phyloP scores from a whole-genome alignment of 441 rosid species.

The Francoa sonchifolia region DNA sequence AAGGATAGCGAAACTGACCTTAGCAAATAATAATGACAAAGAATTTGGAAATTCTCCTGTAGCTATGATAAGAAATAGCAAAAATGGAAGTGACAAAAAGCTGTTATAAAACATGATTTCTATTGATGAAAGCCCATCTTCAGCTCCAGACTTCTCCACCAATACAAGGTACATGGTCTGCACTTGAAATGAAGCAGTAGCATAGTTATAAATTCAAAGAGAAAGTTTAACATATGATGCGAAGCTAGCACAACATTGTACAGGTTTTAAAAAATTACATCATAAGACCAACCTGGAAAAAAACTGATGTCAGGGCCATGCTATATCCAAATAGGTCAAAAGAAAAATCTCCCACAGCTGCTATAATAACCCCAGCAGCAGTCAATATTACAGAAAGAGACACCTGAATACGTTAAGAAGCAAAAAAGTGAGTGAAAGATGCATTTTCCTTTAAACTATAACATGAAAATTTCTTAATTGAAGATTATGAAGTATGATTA shows the following conservation, averaged over 20 bases:
- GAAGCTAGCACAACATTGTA: not conserved
- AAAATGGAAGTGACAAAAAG: constrained; percentile 78
- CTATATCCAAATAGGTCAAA: constrained; percentile 75
- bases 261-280: constrained; percentile 2
- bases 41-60: constrained; percentile 90
- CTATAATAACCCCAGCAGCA: constrained; percentile 77
- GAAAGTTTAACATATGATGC: not conserved
- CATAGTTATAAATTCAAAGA: constrained; percentile 4
- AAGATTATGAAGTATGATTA: not conserved
- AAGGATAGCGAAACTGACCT: constrained; percentile 40
- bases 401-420: constrained; percentile 40
- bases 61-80: constrained; percentile 57
- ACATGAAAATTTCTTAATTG: not conserved
- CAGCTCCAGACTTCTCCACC: constrained; percentile 93
- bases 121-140: constrained; percentile 81
- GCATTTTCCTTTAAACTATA: constrained; percentile 1
- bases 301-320: constrained; percentile 85
- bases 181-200: constrained; percentile 14
- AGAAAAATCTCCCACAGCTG: constrained; percentile 89
- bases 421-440: not conserved
- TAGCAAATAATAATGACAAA: constrained; percentile 52
- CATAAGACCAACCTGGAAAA: constrained; percentile 61
- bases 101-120: constrained; percentile 96
- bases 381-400: constrained; percentile 65
- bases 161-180: constrained; percentile 96